phyloP scores from a whole-genome alignment of 441 rosid genomes.

The Breynia disticha region DNA sequence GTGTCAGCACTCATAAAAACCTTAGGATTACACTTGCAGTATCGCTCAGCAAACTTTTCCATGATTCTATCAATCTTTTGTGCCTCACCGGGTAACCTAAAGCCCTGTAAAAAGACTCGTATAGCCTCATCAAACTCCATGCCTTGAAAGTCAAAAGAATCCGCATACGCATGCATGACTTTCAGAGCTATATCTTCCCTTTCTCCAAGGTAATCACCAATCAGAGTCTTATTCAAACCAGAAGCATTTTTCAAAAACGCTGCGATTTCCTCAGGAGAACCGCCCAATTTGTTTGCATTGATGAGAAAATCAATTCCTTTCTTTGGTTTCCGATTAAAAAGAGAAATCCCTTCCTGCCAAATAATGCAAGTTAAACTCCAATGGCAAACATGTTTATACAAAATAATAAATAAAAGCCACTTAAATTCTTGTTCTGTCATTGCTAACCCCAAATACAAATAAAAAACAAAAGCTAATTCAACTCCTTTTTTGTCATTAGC shows the following conservation, averaged over 20 bases:
- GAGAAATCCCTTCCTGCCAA: conserved; percentile 99
- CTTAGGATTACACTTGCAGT: conserved; percentile 94
- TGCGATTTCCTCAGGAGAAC: conserved; percentile 93
- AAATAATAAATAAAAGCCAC: conserved; percentile 9
- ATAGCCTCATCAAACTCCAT: conserved; percentile 98
- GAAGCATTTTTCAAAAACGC: conserved; percentile 81
- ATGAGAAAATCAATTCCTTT: conserved; percentile 96
- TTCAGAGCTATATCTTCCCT: conserved; percentile 85
- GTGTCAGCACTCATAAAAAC: conserved; percentile 95
- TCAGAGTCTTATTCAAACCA: conserved; percentile 74
- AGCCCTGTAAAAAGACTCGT: conserved; percentile 73
- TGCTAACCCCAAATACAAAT: too few species aligned
- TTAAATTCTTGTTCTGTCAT: too few species aligned
- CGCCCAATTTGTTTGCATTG: conserved; percentile 90
- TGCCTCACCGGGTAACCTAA: conserved; percentile 99
- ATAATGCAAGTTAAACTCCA: conserved; percentile 36
- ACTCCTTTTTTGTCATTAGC: conserved; percentile 6
- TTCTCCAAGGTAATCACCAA: conserved; percentile 99
- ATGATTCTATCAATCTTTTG: conserved; percentile 97
- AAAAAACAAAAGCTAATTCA: conserved; percentile 8
- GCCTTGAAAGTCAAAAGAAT: conserved; percentile 83
- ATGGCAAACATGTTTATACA: conserved; percentile 13
- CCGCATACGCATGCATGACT: conserved; percentile 98
- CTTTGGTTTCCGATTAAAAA: conserved; percentile 90
- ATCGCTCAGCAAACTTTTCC: conserved; percentile 97